phyloP scores from a whole-genome alignment of 1,284 basidiomycete genomes.

The Apiotrichum laibachii region DNA sequence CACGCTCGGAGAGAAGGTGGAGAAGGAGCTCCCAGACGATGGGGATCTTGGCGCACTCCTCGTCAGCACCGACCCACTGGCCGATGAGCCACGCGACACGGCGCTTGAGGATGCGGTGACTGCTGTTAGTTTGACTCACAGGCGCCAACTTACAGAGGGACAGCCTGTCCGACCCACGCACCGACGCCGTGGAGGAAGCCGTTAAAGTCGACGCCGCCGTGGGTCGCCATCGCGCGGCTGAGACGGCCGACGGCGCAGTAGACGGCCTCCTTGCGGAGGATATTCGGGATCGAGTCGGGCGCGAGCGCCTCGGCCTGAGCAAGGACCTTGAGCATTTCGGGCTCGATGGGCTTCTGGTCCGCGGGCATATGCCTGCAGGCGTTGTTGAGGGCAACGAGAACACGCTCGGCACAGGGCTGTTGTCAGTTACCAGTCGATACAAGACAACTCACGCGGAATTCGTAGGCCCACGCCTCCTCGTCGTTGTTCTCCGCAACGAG shows the following conservation, averaged over 20 bases:
- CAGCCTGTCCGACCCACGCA: constrained; percentile 38
- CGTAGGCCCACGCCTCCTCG: constrained; percentile 85
- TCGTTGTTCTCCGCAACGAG: constrained; percentile 71
- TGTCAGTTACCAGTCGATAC: constrained; percentile 3
- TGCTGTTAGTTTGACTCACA: constrained; percentile 40
- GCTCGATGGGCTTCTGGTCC: constrained; percentile 58
- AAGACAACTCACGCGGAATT: constrained; percentile 65
- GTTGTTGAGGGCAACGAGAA: constrained; percentile 72
- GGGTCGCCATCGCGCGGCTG: constrained; percentile 58
- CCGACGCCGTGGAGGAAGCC: constrained; percentile 33
- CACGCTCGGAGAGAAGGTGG: constrained; percentile 67
- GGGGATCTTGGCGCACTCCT: constrained; percentile 63
- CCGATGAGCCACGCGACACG: constrained; percentile 86
- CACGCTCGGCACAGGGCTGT: constrained; percentile 78
- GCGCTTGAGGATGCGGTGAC: constrained; percentile 81
- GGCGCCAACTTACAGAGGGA: constrained; percentile 33
- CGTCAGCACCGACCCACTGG: constrained; percentile 66
- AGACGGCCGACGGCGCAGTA: constrained; percentile 86
- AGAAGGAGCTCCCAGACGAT: constrained; percentile 75
- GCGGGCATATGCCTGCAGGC: constrained; percentile 64
- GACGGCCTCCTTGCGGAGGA: constrained; percentile 78
- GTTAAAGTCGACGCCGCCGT: constrained; percentile 44
- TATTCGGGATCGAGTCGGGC: constrained; percentile 59
- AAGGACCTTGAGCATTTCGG: constrained; percentile 64
- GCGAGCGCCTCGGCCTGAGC: constrained; percentile 54